phyloP scores from a whole-genome alignment of 192 early-diverging fungal species.

The Podila epigama region DNA sequence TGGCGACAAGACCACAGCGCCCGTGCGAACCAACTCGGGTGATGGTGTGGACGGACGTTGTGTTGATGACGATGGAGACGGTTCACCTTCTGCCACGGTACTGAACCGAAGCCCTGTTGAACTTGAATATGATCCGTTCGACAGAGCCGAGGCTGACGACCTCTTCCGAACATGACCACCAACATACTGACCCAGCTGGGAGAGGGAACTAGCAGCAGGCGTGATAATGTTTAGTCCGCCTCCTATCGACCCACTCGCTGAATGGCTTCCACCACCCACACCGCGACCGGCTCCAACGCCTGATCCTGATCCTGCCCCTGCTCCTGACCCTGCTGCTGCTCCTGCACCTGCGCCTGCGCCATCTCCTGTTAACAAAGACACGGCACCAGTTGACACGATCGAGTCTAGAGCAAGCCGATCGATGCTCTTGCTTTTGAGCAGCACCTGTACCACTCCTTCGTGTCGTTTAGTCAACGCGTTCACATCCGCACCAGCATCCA shows the following conservation, averaged over 20 bases:
- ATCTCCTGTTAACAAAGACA: too few species aligned
- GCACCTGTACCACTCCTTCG: conserved; percentile 33
- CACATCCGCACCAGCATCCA: conserved; percentile 47
- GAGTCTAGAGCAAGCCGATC: conserved; percentile 25
- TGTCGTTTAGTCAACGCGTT: conserved; percentile 40
- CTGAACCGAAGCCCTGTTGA: conserved; percentile 10
- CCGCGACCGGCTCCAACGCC: conserved; percentile 9
- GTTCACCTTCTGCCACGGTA: conserved; percentile 21
- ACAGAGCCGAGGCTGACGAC: conserved; percentile 19
- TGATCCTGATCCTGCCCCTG: too few species aligned
- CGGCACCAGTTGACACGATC: neutral
- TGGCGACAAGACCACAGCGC: conserved; percentile 19
- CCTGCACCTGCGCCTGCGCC: too few species aligned
- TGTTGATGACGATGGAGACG: neutral
- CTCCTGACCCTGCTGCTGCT: neutral
- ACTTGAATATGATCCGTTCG: conserved; percentile 18
- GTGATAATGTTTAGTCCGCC: neutral
- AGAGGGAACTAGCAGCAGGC: neutral
- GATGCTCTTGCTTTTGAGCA: conserved; percentile 49
- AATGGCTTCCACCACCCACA: neutral
- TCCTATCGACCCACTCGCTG: neutral
- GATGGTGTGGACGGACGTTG: neutral
- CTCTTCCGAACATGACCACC: conserved; percentile 30
- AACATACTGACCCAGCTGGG: conserved; percentile 3
- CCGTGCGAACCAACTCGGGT: conserved; percentile 1